Conservation (phyloP, 257 asterid species). For the Solanum corneliomulleri region DNA sequence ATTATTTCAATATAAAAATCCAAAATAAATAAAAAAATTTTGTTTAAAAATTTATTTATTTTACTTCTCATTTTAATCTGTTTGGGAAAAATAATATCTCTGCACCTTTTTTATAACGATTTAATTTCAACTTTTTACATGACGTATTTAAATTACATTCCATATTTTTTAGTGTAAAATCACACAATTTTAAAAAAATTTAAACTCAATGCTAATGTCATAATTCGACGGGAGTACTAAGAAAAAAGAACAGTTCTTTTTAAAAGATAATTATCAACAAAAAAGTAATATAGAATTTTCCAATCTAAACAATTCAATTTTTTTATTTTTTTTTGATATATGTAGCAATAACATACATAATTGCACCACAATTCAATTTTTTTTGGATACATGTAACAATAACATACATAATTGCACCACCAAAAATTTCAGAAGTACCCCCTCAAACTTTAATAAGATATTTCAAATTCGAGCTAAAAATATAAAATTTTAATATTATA, state of each 20-base stretch:
- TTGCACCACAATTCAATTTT: neutral
- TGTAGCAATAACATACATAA: neutral
- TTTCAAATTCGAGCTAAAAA: neutral
- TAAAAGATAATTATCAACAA: neutral
- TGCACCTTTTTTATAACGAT: neutral
- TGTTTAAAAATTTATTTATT: too few species aligned
- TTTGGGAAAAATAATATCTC: neutral
- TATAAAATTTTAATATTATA: too few species aligned
- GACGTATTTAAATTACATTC: too few species aligned
- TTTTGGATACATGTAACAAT: neutral
- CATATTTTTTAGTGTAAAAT: too few species aligned
- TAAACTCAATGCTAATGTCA: too few species aligned
- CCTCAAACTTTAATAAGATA: neutral
- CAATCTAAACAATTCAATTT: neutral
- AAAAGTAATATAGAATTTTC: neutral
- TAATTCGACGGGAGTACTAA: neutral
- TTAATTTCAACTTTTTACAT: neutral
- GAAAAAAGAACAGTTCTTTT: neutral
- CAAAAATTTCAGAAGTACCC: neutral
- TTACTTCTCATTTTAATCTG: neutral
- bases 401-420: neutral
- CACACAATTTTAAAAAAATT: too few species aligned
- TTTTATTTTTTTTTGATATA: neutral
- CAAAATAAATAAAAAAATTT: neutral
- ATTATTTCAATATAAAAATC: neutral